These are phyloP conservation scores for Spizellomyces sp. DNA, from an alignment of 192 early-diverging fungal genomes.

Conservation along the genomic window DNA sequence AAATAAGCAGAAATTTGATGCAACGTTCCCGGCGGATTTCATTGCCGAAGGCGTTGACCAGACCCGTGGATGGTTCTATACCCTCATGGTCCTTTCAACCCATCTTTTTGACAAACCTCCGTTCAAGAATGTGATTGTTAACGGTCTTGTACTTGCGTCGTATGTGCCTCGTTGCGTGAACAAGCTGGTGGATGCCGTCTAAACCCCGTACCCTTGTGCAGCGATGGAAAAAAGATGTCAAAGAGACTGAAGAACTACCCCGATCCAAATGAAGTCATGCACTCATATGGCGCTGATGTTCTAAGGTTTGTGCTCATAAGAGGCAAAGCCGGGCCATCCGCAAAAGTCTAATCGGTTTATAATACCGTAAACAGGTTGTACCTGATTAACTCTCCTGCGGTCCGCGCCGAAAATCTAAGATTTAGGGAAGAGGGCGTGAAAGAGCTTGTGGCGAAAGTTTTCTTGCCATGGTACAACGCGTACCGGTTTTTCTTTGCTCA, in stretches of 20 bases:
- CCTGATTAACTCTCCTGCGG: slow-evolving; percentile 96
- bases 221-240: slow-evolving; percentile 99
- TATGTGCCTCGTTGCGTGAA: no score
- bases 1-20: slow-evolving; percentile 85
- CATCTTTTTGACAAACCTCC: slow-evolving; percentile 94
- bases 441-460: slow-evolving; percentile 88
- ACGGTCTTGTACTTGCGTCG: slow-evolving; percentile 89
- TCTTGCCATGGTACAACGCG: slow-evolving; percentile 99
- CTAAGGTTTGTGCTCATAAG: slow-evolving; percentile 41
- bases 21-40: slow-evolving; percentile 96
- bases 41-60: slow-evolving; percentile 99
- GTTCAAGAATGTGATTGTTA: slow-evolving; percentile 97
- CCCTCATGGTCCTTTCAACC: slow-evolving; percentile 93
- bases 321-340: no score
- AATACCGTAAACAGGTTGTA: slow-evolving; percentile 57
- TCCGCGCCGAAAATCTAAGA: slow-evolving; percentile 90
- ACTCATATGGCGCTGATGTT: slow-evolving; percentile 92
- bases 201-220: slow-evolving; percentile 10
- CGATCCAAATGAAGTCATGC: slow-evolving; percentile 79
- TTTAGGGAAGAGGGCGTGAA: slow-evolving; percentile 99
- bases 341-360: no score
- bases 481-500: slow-evolving; percentile 96
- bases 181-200: no score
- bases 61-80: slow-evolving; percentile 99
- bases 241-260: slow-evolving; percentile 99